Evolutionary conservation across 164 flowering plant genomes (phyloP), one percentile per base, ranked within the genome.

Genomic region (Santalum album): DNA sequence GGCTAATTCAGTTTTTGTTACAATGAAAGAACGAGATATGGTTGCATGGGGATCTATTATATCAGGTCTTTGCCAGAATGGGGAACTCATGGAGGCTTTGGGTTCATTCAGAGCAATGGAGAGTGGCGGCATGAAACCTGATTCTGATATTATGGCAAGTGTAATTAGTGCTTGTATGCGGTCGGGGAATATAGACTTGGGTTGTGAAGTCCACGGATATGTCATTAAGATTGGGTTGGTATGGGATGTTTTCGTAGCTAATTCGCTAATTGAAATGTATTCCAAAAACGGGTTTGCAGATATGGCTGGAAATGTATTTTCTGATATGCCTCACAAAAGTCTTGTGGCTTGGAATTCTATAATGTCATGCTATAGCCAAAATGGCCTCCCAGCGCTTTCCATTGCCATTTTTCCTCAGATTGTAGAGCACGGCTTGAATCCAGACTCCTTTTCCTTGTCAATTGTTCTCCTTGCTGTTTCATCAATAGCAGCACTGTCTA

Each of bases 341-440:
- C 58, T 82, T 52, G 82, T 77, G 25, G 69, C 76, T 10, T 79
- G 87, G 87, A 82, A 82, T 69, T 75, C 77, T 15, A 65, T 78
- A 45, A 73, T 75, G 17, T 70, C 76, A 19, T 69, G 84, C 60
- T 77, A 68, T 56, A 50, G 43, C 45, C 48, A 57, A 18, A 82
- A 75, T 53, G 71, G 66, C 17, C 64, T 62, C 12, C 78, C 79
- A 3, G 82, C 72, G 18, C 20, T 51, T 26, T 66, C 84, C 38
- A 65, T 82, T 18, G 49, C 25, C 50, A 69, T 74, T 32, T 75
- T 82, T 58, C 52, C 72, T 53, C 72, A 63, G 49, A 60, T 82
- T 51, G 17, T 51, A 18, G 40, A 60, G 26, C 59, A 69, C 53
- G 79, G 72, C 6, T 54, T 77, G 29, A 27, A 35, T 63, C 78